A percentile compares a stretch with the other conserved stretches of the same genome.
These are phyloP conservation scores for Pulveroboletus ravenelii DNA, from an alignment of 768 basidiomycete species.

Conservation along the genomic window DNA sequence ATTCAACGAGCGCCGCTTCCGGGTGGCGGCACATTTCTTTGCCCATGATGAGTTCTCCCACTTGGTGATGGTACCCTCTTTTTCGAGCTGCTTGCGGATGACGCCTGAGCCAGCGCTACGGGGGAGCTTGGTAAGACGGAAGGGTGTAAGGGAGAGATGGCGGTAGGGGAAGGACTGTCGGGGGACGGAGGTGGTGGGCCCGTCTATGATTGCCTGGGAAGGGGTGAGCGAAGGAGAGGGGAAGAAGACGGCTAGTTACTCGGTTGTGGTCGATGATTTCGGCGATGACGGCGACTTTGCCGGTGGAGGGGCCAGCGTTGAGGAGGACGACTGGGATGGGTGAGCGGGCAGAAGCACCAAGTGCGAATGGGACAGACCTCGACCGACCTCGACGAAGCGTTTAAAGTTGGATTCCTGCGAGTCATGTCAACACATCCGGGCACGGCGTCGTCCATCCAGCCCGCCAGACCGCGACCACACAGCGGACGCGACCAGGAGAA, in stretches of 20 bases:
- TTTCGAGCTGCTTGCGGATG: slow-evolving; percentile 84
- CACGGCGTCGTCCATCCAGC: slow-evolving; percentile 10
- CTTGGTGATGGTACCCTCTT: slow-evolving; percentile 77
- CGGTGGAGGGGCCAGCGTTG: slow-evolving; percentile 78
- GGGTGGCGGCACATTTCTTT: slow-evolving; percentile 70
- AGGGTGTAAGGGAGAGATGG: slow-evolving; percentile 86
- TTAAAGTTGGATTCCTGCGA: slow-evolving; percentile 81
- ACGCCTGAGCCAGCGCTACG: slow-evolving; percentile 78
- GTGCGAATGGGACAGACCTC: slow-evolving; percentile 44
- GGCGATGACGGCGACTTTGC: slow-evolving; percentile 90
- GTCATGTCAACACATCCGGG: slow-evolving; percentile 17
- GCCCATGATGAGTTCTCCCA: slow-evolving; percentile 91
- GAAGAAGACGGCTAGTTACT: slow-evolving; percentile 38
- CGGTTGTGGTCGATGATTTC: slow-evolving; percentile 99
- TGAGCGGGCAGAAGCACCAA: background rate
- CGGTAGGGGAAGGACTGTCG: slow-evolving; percentile 91
- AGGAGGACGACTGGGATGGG: slow-evolving; percentile 72
- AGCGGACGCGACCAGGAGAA: background rate
- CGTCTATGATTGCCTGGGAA: slow-evolving; percentile 87
- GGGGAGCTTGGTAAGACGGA: slow-evolving; percentile 78
- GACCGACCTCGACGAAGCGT: slow-evolving; percentile 97
- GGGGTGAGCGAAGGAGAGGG: background rate
- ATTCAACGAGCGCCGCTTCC: slow-evolving; percentile 69
- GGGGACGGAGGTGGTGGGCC: slow-evolving; percentile 85
- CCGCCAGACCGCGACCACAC: too few species aligned